A percentile compares a stretch with the other conserved stretches of the same genome.
These are phyloP conservation scores for Cutaneotrichosporon mucoides DNA, from an alignment of 1,284 basidiomycete species.

Conservation along the genomic window DNA sequence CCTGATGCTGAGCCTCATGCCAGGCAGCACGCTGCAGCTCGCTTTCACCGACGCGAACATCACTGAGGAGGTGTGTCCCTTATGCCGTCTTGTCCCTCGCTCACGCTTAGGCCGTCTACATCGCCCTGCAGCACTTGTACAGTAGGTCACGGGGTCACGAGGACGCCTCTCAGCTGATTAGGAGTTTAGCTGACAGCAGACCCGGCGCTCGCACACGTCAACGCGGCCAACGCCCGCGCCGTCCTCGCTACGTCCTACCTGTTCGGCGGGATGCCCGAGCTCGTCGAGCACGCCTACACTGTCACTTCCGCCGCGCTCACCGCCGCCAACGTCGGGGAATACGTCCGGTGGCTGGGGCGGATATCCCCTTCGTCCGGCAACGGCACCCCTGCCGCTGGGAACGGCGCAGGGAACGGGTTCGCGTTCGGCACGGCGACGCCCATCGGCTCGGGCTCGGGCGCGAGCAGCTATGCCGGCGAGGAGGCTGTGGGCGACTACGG, in stretches of 20 bases:
- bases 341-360: conserved; percentile 63
- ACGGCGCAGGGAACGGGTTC: conserved; percentile 8
- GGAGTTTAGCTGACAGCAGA: conserved; percentile 12
- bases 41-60: conserved; percentile 71
- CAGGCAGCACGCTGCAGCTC: conserved; percentile 65
- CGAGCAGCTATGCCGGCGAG: conserved; percentile 48
- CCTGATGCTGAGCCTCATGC: conserved; percentile 62
- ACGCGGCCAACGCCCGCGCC: conserved; percentile 69
- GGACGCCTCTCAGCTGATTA: too few relatives aligned
- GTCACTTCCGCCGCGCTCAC: conserved; percentile 68
- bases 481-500: conserved; percentile 24
- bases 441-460: background rate
- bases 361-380: conserved; percentile 21
- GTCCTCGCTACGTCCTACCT: conserved; percentile 76
- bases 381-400: background rate
- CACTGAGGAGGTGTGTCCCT: conserved; percentile 65
- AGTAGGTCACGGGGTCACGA: conserved; percentile 18
- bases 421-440: conserved; percentile 11
- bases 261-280: conserved; percentile 76
- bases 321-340: conserved; percentile 65
- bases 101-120: conserved; percentile 36
- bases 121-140: conserved; percentile 45
- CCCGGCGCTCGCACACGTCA: conserved; percentile 51
- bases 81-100: background rate
- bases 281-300: conserved; percentile 72